phyloP scores from a whole-genome alignment of 805 yeast genomes.

The Saturnispora saitoi region DNA sequence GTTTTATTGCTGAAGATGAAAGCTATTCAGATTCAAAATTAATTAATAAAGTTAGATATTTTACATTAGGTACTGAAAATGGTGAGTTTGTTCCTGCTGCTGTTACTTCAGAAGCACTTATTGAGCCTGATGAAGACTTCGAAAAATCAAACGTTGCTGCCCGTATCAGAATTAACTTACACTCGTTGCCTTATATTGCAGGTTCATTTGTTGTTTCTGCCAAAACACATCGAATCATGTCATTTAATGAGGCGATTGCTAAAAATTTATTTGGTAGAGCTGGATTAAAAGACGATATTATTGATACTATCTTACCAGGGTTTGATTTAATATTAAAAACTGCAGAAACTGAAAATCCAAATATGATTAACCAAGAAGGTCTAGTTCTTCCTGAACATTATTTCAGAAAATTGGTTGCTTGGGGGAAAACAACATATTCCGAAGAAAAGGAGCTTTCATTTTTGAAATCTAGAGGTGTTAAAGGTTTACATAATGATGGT shows the following conservation, averaged over 20 bases:
- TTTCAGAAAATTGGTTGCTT: slow-evolving; percentile 61
- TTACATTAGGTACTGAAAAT: slow-evolving; percentile 37
- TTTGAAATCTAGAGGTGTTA: slow-evolving; percentile 54
- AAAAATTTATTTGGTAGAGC: slow-evolving; percentile 69
- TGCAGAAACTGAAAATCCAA: slow-evolving; percentile 35
- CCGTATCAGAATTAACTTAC: slow-evolving; percentile 52
- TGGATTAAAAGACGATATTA: slow-evolving; percentile 38
- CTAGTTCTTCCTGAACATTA: slow-evolving; percentile 86
- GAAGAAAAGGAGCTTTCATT: slow-evolving; percentile 45
- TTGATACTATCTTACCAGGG: slow-evolving; percentile 54
- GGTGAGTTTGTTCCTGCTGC: slow-evolving; percentile 63
- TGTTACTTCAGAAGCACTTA: slow-evolving; percentile 50
- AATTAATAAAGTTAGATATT: slow-evolving; percentile 55
- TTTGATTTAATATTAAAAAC: slow-evolving; percentile 40
- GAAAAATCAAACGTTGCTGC: slow-evolving; percentile 11
- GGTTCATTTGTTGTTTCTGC: slow-evolving; percentile 70
- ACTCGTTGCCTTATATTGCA: slow-evolving; percentile 77
- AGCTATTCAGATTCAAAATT: slow-evolving; percentile 28
- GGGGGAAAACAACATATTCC: slow-evolving; percentile 21
- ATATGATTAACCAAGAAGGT: slow-evolving; percentile 44
- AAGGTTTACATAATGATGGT: slow-evolving; percentile 67
- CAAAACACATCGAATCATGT: slow-evolving; percentile 41
- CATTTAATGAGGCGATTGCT: slow-evolving; percentile 72
- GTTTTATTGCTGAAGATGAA: slow-evolving; percentile 4
- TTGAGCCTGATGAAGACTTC: slow-evolving; percentile 30